Evolutionary conservation across 805 yeast genomes (phyloP).

Genomic region (Monosporozyma solicola): DNA sequence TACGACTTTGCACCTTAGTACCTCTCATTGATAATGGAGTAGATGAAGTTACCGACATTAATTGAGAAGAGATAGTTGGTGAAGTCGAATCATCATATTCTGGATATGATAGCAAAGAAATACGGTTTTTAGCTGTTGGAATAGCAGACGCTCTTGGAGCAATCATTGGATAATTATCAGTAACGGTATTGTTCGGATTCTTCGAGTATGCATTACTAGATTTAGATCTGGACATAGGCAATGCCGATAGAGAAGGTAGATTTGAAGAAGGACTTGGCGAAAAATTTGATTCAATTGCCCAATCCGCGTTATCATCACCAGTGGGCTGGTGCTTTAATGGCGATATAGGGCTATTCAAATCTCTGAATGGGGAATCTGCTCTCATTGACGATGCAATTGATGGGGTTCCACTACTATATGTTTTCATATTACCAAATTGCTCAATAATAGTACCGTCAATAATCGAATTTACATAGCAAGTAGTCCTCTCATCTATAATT

Average conservation of each 20-base stretch:
- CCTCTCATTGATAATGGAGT: constrained; percentile 10
- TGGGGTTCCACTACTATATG: constrained; percentile 7
- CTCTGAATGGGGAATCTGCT: constrained; percentile 9
- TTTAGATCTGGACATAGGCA: constrained; percentile 7
- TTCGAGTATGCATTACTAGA: constrained; percentile 1
- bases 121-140: constrained; percentile 1
- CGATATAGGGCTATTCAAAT: constrained; percentile 1
- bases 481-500: constrained; percentile 18
- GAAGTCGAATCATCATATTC: constrained; percentile 3
- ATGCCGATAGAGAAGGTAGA: constrained; percentile 1
- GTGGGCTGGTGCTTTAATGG: not conserved
- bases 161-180: not conserved
- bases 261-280: not conserved
- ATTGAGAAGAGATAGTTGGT: constrained; percentile 6
- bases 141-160: constrained; percentile 6
- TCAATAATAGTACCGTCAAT: constrained; percentile 19
- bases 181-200: not conserved
- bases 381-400: constrained; percentile 5
- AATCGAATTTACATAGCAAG: constrained; percentile 20
- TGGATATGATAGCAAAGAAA: constrained; percentile 1
- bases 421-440: constrained; percentile 12
- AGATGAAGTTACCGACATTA: constrained; percentile 9
- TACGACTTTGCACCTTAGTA: constrained; percentile 2
- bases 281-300: constrained; percentile 1
- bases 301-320: constrained; percentile 2